Conservation (phyloP, 345 rosid species). For the Rhodamnia rubescens region DNA sequence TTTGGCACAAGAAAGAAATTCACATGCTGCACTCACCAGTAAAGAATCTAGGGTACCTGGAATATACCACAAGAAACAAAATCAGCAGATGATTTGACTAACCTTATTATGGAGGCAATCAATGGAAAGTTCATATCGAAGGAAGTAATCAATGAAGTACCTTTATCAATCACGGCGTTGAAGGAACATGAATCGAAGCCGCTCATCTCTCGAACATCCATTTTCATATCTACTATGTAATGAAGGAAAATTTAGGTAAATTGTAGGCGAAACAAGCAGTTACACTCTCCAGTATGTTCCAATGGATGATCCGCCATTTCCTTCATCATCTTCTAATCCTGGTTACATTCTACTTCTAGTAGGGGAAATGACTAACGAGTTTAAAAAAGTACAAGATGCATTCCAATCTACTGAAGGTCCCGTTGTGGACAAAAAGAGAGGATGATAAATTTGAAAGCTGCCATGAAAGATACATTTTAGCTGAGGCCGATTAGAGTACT, state of each 20-base stretch:
- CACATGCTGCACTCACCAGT: conserved; percentile 42
- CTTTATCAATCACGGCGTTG: conserved; percentile 78
- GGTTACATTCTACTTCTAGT: neutral
- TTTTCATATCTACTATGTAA: conserved; percentile 30
- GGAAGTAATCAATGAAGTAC: conserved; percentile 7
- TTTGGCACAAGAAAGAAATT: neutral
- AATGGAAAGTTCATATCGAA: neutral
- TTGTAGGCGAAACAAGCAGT: neutral
- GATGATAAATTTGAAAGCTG: neutral
- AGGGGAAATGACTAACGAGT: neutral
- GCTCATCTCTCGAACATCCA: conserved; percentile 83
- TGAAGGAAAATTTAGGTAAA: neutral
- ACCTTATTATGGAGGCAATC: neutral
- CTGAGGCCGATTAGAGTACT: conserved; percentile 42
- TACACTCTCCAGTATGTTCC: neutral
- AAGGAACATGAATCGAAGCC: conserved; percentile 48
- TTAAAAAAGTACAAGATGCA: neutral
- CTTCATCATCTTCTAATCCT: neutral
- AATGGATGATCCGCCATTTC: neutral
- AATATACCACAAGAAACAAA: neutral
- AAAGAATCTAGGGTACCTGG: conserved; percentile 90
- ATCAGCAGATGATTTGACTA: neutral
- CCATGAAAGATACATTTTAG: conserved; percentile 44
- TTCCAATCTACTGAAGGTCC: neutral
- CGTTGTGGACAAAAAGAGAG: neutral